Evolutionary conservation across 176 grass and related monocot genomes (phyloP).

Genomic region (Rhipidocladum racemiflorum): DNA sequence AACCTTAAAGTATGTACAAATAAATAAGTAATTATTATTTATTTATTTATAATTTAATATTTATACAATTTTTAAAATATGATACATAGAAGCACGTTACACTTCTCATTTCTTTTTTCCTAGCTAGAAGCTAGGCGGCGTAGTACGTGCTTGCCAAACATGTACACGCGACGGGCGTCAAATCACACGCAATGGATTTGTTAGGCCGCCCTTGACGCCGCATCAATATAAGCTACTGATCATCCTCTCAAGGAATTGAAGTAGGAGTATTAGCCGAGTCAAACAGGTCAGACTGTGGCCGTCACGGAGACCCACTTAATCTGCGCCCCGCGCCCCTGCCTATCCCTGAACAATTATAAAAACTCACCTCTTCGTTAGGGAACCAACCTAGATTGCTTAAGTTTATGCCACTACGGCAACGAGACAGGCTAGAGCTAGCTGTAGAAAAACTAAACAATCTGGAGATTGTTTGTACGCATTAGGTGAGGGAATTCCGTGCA

Average conservation of each 20-base stretch:
- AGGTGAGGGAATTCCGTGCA: slow-evolving; percentile 61
- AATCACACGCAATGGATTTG: slow-evolving; percentile 31
- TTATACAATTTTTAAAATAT: too few species aligned
- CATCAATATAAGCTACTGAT: neutral
- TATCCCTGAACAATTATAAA: slow-evolving; percentile 44
- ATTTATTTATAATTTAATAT: too few species aligned
- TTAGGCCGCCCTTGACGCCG: neutral
- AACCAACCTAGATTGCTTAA: slow-evolving; percentile 22
- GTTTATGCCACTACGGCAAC: neutral
- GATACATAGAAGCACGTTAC: too few species aligned
- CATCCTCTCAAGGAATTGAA: neutral
- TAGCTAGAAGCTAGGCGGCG: neutral
- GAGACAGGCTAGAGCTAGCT: slow-evolving; percentile 29
- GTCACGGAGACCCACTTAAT: slow-evolving; percentile 41
- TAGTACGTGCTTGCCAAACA: neutral
- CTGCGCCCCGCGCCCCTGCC: neutral
- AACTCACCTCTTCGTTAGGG: neutral
- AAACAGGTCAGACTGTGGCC: slow-evolving; percentile 54
- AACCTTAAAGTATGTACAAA: too few species aligned
- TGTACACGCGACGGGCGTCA: neutral
- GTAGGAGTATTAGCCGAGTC: slow-evolving; percentile 36
- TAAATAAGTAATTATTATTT: too few species aligned
- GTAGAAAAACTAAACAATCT: neutral
- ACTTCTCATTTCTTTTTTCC: neutral
- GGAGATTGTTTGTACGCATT: slow-evolving; percentile 29